Evolutionary conservation across 768 basidiomycete genomes (phyloP).

Genomic region (Agaricus blazei): DNA sequence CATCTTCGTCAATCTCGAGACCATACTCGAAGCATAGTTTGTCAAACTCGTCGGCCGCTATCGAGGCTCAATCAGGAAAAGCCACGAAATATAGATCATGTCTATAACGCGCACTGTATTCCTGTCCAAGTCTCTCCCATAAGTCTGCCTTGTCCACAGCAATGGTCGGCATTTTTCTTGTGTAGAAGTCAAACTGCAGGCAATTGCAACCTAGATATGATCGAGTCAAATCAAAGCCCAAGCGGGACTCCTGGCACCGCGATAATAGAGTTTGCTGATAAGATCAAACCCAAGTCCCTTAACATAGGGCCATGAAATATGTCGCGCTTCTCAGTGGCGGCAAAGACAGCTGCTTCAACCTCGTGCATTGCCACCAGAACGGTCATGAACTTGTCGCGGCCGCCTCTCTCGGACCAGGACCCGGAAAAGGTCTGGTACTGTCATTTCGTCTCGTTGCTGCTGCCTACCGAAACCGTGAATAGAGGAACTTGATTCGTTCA

Average conservation of each 20-base stretch:
- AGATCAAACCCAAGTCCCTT: slow-evolving; percentile 15
- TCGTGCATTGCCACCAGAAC: slow-evolving; percentile 81
- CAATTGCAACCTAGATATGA: slow-evolving; percentile 12
- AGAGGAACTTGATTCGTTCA: slow-evolving; percentile 98
- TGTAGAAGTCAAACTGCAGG: background rate
- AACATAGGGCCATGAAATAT: slow-evolving; percentile 64
- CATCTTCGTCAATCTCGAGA: slow-evolving; percentile 96
- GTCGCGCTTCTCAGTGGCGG: slow-evolving; percentile 94
- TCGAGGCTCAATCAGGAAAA: slow-evolving; percentile 10
- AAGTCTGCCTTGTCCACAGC: slow-evolving; percentile 95
- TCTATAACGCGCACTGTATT: slow-evolving; percentile 56
- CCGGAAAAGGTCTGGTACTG: slow-evolving; percentile 70
- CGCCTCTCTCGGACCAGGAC: slow-evolving; percentile 79
- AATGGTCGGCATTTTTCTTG: slow-evolving; percentile 79
- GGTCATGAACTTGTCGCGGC: slow-evolving; percentile 86
- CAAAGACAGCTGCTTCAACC: slow-evolving; percentile 96
- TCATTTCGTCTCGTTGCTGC: slow-evolving; percentile 6
- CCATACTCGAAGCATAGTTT: slow-evolving; percentile 96
- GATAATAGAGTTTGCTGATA: slow-evolving; percentile 9
- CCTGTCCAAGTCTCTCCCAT: slow-evolving; percentile 76
- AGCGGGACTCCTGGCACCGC: slow-evolving; percentile 6
- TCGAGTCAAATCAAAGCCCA: slow-evolving; percentile 26
- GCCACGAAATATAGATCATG: background rate
- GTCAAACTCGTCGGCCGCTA: slow-evolving; percentile 94
- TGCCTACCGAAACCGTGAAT: slow-evolving; percentile 18